Evolutionary conservation across 495 filamentous ascomycete species (phyloP).

Genomic region (Annulohypoxylon moriforme): DNA sequence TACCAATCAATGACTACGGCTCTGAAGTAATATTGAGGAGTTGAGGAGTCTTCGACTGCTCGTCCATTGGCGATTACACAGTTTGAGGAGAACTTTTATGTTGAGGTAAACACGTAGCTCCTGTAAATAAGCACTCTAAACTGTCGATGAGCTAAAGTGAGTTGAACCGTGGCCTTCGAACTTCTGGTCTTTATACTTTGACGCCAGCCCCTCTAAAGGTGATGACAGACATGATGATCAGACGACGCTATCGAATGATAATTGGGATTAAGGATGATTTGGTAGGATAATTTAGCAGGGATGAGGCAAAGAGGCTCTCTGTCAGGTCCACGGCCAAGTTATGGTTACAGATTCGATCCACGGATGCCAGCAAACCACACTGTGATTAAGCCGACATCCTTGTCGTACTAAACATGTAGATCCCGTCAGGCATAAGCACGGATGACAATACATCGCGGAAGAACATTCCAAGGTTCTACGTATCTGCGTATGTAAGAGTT

Average conservation of each 20-base stretch:
- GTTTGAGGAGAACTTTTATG: slow-evolving; percentile 8
- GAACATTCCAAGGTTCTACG: background rate
- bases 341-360: background rate
- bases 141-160: background rate
- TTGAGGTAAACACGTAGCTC: slow-evolving; percentile 18
- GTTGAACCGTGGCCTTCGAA: slow-evolving; percentile 11
- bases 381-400: slow-evolving; percentile 16
- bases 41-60: slow-evolving; percentile 16
- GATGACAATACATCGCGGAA: background rate
- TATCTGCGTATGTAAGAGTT: background rate
- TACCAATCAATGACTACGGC: slow-evolving; percentile 21
- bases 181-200: background rate
- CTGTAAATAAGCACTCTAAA: slow-evolving; percentile 19
- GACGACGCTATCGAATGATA: slow-evolving; percentile 7
- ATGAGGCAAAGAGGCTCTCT: background rate
- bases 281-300: slow-evolving; percentile 1
- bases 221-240: background rate
- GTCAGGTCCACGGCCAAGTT: slow-evolving; percentile 1
- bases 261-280: background rate
- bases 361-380: slow-evolving; percentile 11
- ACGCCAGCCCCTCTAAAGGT: slow-evolving; percentile 2
- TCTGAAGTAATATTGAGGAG: slow-evolving; percentile 13
- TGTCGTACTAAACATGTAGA: slow-evolving; percentile 16
- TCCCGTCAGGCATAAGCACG: slow-evolving; percentile 29
- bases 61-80: slow-evolving; percentile 10